phyloP scores from a whole-genome alignment of 768 basidiomycete genomes.

The Tricholoma saponaceum region DNA sequence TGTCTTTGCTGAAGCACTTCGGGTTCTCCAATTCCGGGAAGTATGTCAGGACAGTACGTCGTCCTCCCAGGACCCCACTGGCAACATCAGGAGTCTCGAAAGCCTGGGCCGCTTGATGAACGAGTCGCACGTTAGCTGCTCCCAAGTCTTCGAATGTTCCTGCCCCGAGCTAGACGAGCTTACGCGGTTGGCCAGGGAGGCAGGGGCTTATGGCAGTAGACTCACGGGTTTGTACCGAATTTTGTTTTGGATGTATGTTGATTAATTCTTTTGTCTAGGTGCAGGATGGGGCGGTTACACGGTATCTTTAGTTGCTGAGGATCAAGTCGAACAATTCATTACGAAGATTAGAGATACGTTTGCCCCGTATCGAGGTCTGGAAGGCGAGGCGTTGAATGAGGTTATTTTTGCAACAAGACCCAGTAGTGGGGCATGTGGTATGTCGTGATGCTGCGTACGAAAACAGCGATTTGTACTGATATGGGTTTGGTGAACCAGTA shows the following conservation, averaged over 20 bases:
- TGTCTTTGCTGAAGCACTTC: constrained; percentile 74
- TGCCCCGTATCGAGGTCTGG: constrained; percentile 56
- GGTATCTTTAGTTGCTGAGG: constrained; percentile 72
- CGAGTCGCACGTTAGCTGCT: constrained; percentile 70
- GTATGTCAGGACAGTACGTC: constrained; percentile 48
- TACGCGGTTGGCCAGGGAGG: constrained; percentile 53
- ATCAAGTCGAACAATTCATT: constrained; percentile 61
- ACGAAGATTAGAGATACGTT: constrained; percentile 55
- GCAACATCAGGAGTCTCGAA: constrained; percentile 30
- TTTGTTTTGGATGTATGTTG: background rate
- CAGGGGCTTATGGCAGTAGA: constrained; percentile 78
- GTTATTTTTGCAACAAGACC: constrained; percentile 83
- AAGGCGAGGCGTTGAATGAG: constrained; percentile 53
- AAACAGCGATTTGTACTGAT: background rate
- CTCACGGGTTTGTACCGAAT: constrained; percentile 58
- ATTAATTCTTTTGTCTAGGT: constrained; percentile 36
- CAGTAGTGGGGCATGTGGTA: constrained; percentile 78
- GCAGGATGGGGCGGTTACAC: constrained; percentile 94
- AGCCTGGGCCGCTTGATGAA: constrained; percentile 74
- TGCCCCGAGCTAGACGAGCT: constrained; percentile 76
- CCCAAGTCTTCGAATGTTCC: constrained; percentile 70
- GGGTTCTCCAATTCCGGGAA: constrained; percentile 75
- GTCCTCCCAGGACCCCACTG: constrained; percentile 9
- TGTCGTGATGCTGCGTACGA: constrained; percentile 25
- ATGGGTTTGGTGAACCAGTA: background rate